Percentiles rank a stretch among this genome's conserved stretches.
Conservation (phyloP, 1,284 basidiomycete species). For the Testicularia cyperi region DNA sequence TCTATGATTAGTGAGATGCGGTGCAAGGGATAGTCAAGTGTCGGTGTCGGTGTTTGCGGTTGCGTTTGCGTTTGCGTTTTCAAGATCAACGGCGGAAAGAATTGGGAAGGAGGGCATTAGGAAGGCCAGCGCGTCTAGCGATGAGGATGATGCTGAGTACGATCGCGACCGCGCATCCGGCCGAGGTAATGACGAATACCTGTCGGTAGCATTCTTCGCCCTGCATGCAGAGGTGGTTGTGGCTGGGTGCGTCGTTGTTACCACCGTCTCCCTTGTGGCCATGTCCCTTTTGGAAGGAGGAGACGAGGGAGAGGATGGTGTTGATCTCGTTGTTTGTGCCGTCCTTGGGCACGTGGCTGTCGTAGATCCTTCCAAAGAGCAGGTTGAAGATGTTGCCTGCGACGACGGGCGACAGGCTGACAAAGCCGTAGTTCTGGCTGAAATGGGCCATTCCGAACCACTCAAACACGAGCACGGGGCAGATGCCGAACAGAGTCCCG, state of each 20-base stretch:
- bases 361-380: constrained; percentile 69
- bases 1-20: too few relatives aligned
- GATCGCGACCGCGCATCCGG: constrained; percentile 39
- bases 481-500: constrained; percentile 75
- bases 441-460: constrained; percentile 84
- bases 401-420: constrained; percentile 73
- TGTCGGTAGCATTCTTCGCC: constrained; percentile 57
- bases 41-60: too few relatives aligned
- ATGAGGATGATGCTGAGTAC: constrained; percentile 44
- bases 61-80: too few relatives aligned
- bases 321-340: not conserved
- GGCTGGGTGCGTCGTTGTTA: constrained; percentile 1
- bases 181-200: constrained; percentile 48
- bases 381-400: constrained; percentile 83
- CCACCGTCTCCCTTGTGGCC: not conserved
- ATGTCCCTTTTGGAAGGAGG: not conserved
- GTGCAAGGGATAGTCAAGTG: too few relatives aligned
- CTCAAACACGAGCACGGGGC: constrained; percentile 76
- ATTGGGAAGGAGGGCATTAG: not conserved
- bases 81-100: too few relatives aligned
- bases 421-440: constrained; percentile 82
- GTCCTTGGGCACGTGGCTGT: constrained; percentile 26
- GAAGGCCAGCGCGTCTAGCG: constrained; percentile 11
- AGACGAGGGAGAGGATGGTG: not conserved
- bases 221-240: constrained; percentile 43